Evolutionary conservation across 495 filamentous ascomycete species (phyloP).

Genomic region (Talaromyces thailandensis): DNA sequence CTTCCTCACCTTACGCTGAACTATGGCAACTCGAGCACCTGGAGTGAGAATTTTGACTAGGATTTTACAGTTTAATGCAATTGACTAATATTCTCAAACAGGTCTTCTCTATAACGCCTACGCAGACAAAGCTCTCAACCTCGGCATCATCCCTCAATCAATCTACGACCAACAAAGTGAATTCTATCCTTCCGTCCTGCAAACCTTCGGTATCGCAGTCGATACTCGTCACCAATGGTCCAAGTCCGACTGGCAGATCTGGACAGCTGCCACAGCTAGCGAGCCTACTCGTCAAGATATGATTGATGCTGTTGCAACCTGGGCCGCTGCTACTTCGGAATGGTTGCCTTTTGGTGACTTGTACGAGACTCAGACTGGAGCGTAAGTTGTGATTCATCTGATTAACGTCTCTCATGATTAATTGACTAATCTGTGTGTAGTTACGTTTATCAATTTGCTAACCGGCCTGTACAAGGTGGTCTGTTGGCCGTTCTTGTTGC

Average conservation of each 20-base stretch:
- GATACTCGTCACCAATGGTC: conserved; percentile 36
- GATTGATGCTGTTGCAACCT: conserved; percentile 36
- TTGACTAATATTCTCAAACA: conserved; percentile 23
- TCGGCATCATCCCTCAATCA: conserved; percentile 27
- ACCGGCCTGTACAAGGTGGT: neutral
- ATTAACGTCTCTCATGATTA: neutral
- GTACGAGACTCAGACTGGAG: conserved; percentile 37
- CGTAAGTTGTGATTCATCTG: conserved; percentile 17
- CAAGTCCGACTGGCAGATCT: conserved; percentile 46
- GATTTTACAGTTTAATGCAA: neutral
- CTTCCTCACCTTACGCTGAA: conserved; percentile 37
- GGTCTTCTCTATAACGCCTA: conserved; percentile 35
- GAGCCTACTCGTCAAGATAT: conserved; percentile 33
- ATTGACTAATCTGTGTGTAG: conserved; percentile 39
- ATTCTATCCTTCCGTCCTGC: conserved; percentile 29
- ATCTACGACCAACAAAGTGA: conserved; percentile 29
- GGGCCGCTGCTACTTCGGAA: conserved; percentile 44
- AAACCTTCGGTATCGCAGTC: conserved; percentile 34
- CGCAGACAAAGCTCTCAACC: conserved; percentile 34
- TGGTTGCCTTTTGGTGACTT: conserved; percentile 45
- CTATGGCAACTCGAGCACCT: conserved; percentile 22
- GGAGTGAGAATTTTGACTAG: conserved; percentile 7
- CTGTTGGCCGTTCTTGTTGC: neutral
- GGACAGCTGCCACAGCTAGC: conserved; percentile 37
- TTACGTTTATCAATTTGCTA: conserved; percentile 12